phyloP scores from a whole-genome alignment of 371 early-diverging fungal genomes.

The Lichtheimia hyalospora region DNA sequence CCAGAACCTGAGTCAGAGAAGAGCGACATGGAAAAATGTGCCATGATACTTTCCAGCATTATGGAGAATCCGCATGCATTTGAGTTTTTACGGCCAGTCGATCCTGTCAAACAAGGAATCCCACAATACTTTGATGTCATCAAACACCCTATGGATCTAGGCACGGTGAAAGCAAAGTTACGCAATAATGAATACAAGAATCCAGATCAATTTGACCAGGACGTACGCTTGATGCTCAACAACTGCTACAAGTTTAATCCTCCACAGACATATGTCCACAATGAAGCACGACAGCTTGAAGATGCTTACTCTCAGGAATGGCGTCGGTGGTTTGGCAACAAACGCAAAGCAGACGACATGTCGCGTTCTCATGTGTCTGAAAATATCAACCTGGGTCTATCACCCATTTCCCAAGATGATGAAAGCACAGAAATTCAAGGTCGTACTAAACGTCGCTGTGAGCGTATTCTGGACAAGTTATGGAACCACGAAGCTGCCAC shows the following conservation, averaged over 20 bases:
- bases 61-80: conserved; percentile 36
- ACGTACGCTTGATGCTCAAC: conserved; percentile 51
- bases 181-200: conserved; percentile 37
- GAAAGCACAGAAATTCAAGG: conserved; percentile 21
- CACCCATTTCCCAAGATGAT: conserved; percentile 3
- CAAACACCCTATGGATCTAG: conserved; percentile 96
- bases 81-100: conserved; percentile 49
- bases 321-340: conserved; percentile 31
- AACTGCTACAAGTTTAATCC: conserved; percentile 76
- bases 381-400: background rate
- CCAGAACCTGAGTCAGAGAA: conserved; percentile 13
- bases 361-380: background rate
- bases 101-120: conserved; percentile 42
- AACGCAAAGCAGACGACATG: conserved; percentile 8
- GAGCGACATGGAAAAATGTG: conserved; percentile 32
- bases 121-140: conserved; percentile 81
- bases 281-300: conserved; percentile 60
- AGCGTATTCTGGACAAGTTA: conserved; percentile 34
- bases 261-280: conserved; percentile 73
- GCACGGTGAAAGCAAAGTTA: conserved; percentile 83
- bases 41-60: conserved; percentile 18
- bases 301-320: conserved; percentile 60
- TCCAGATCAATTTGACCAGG: conserved; percentile 45
- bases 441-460: conserved; percentile 27
- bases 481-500: conserved; percentile 33